Percentiles rank a stretch among this genome's conserved stretches.
Conservation (phyloP, 345 rosid species). For the Psidium guajava region DNA sequence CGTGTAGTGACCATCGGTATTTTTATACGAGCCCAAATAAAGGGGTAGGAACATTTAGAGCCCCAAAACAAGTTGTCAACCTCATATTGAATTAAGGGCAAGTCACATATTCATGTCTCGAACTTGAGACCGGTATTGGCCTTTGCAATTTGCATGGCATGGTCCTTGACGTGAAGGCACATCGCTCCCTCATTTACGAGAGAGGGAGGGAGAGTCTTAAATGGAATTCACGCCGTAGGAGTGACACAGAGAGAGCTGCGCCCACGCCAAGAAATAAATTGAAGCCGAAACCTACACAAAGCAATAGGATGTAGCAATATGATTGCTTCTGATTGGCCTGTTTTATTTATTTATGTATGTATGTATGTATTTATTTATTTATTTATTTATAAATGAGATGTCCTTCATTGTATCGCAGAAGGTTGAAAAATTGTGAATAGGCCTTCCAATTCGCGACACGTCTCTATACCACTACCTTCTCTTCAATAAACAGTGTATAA, state of each 20-base stretch:
- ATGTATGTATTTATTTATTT: too few relatives aligned
- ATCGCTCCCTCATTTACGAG: not conserved
- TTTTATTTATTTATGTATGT: too few relatives aligned
- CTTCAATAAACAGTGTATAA: not conserved
- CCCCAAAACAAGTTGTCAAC: too few relatives aligned
- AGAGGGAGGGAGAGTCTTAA: not conserved
- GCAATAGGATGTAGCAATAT: not conserved
- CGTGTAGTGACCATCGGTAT: not conserved
- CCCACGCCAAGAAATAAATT: not conserved
- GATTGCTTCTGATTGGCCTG: not conserved
- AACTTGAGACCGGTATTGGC: not conserved
- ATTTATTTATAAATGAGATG: not conserved
- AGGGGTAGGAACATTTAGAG: not conserved
- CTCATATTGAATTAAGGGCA: too few relatives aligned
- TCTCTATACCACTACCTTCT: not conserved
- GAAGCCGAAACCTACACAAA: not conserved
- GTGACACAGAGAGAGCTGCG: not conserved
- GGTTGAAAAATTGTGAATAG: not conserved
- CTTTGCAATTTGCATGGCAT: not conserved
- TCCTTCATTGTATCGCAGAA: not conserved
- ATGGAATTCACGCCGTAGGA: not conserved
- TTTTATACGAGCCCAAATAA: not conserved
- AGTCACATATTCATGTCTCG: too few relatives aligned
- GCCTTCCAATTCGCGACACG: not conserved
- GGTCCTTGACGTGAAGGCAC: constrained; percentile 11